A percentile compares a stretch with the other conserved stretches of the same genome.
Evolutionary conservation across 306 rosid genomes (phyloP).

Genomic region (Cicer arietinum): DNA sequence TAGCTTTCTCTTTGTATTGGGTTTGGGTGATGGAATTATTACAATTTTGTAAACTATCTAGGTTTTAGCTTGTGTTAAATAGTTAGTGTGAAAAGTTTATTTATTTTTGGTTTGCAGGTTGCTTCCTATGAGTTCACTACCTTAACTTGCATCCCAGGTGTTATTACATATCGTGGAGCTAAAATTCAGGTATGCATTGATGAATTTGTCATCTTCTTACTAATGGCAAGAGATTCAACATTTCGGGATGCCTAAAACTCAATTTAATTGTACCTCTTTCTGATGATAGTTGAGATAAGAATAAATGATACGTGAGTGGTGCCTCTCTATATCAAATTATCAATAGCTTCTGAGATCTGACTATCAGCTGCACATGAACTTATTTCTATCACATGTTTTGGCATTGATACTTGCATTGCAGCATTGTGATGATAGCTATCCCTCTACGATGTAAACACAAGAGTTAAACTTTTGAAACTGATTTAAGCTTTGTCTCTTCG

Average conservation of each 20-base stretch:
- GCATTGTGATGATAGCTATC: slow-evolving; percentile 23
- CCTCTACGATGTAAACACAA: neutral
- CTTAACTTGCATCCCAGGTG: slow-evolving; percentile 97
- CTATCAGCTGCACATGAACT: slow-evolving; percentile 2
- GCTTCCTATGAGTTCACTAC: slow-evolving; percentile 99
- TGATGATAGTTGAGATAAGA: slow-evolving; percentile 13
- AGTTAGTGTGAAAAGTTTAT: slow-evolving; percentile 40
- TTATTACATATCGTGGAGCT: slow-evolving; percentile 87
- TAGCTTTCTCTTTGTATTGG: slow-evolving; percentile 5
- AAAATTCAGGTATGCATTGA: slow-evolving; percentile 83
- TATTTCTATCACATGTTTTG: neutral
- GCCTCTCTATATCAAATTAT: neutral
- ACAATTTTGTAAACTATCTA: slow-evolving; percentile 23
- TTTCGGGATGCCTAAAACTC: slow-evolving; percentile 7
- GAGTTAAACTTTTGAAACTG: neutral
- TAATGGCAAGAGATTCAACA: neutral
- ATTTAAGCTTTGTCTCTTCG: slow-evolving; percentile 3
- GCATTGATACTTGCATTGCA: neutral
- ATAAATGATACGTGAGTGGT: slow-evolving; percentile 26
- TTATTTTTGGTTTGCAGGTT: slow-evolving; percentile 64
- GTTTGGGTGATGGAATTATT: slow-evolving; percentile 19
- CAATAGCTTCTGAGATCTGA: neutral
- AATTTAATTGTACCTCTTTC: slow-evolving; percentile 8
- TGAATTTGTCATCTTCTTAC: slow-evolving; percentile 14
- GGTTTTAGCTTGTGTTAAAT: slow-evolving; percentile 32